Conservation (phyloP, 73 alveolate genomes). For the Stentor roeselii region DNA sequence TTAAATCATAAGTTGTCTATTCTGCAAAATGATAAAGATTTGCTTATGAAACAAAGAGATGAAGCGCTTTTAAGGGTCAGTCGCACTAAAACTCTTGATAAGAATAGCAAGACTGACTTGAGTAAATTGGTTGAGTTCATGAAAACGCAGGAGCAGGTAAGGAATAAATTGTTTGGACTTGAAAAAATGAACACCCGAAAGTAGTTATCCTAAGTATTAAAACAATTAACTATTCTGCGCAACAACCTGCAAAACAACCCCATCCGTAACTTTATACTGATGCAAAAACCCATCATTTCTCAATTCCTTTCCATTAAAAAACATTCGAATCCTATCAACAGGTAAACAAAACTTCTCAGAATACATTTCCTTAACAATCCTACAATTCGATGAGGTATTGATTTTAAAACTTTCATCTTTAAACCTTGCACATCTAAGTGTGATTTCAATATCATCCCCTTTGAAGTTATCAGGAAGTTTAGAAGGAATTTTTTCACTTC, state of each 20-base stretch:
- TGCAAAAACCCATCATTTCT: not conserved
- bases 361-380: not conserved
- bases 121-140: not conserved
- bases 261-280: not conserved
- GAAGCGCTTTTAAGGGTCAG: not conserved
- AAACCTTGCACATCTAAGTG: not conserved
- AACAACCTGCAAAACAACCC: not conserved
- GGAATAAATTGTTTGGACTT: not conserved
- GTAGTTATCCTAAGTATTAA: too few species aligned
- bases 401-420: not conserved
- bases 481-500: not conserved
- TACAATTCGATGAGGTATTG: not conserved
- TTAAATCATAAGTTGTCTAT: not conserved
- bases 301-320: slow-evolving; percentile 12
- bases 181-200: too few species aligned
- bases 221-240: too few species aligned
- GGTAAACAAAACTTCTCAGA: not conserved
- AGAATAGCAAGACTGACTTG: not conserved
- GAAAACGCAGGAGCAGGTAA: not conserved
- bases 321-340: not conserved
- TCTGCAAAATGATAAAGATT: not conserved
- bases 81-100: not conserved
- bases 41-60: not conserved
- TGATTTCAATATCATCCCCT: not conserved
- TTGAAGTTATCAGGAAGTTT: not conserved